Evolutionary conservation across 202 grass and related monocot species (phyloP).

Genomic region (Setaria italica): DNA sequence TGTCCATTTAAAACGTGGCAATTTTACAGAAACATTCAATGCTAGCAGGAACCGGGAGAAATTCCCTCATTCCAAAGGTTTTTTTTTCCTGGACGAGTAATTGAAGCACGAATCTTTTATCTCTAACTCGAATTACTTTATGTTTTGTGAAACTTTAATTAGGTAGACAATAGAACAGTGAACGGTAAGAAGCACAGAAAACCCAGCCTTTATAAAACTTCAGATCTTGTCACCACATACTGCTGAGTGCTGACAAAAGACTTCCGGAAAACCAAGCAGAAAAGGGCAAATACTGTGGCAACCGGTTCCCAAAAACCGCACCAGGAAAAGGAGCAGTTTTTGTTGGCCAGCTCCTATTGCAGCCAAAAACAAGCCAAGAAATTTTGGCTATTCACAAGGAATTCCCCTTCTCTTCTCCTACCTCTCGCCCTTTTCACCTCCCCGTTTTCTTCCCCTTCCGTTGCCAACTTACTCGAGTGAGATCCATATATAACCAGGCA

Average conservation of each 20-base stretch:
- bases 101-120: not conserved
- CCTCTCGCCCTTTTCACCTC: slow-evolving; percentile 50
- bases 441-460: slow-evolving; percentile 39
- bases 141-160: not conserved
- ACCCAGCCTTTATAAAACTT: not conserved
- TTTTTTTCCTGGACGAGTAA: not conserved
- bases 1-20: not conserved
- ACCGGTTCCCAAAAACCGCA: slow-evolving; percentile 14
- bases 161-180: not conserved
- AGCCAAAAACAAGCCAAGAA: slow-evolving; percentile 6
- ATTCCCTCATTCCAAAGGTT: not conserved
- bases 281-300: slow-evolving; percentile 23
- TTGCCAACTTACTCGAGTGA: slow-evolving; percentile 53
- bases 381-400: slow-evolving; percentile 37
- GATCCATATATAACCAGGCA: slow-evolving; percentile 63
- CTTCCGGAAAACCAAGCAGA: slow-evolving; percentile 36
- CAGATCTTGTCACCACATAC: slow-evolving; percentile 43
- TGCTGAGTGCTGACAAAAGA: slow-evolving; percentile 11
- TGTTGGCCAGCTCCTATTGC: slow-evolving; percentile 30
- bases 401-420: slow-evolving; percentile 39
- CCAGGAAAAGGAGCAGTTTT: slow-evolving; percentile 11
- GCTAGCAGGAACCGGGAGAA: not conserved
- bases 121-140: not conserved
- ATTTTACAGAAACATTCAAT: not conserved
- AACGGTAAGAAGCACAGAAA: not conserved